phyloP scores from a whole-genome alignment of 108 stramenopile genomes.

The Asterionellopsis glacialis region DNA sequence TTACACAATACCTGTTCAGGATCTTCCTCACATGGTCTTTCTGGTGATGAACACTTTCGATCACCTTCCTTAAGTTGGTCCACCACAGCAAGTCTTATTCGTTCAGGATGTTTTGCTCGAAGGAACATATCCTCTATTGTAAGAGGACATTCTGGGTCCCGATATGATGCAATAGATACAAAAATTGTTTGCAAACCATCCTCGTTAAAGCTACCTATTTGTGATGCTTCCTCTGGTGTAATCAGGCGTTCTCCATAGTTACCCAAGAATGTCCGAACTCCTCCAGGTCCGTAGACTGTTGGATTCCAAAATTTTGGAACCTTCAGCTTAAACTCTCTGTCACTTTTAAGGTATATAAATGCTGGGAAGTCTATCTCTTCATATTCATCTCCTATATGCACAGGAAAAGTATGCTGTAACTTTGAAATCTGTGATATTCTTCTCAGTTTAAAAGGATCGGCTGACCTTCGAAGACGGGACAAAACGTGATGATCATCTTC shows the following conservation, averaged over 20 bases:
- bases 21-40: slow-evolving; percentile 29
- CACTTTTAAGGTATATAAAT: background rate
- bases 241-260: slow-evolving; percentile 63
- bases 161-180: slow-evolving; percentile 70
- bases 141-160: slow-evolving; percentile 71
- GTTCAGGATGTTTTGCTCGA: slow-evolving; percentile 70
- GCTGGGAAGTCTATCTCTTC: slow-evolving; percentile 49
- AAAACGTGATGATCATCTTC: too few species aligned
- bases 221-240: slow-evolving; percentile 52
- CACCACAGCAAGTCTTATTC: slow-evolving; percentile 71
- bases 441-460: too few species aligned
- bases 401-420: slow-evolving; percentile 42
- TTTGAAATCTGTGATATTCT: too few species aligned
- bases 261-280: slow-evolving; percentile 69
- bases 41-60: slow-evolving; percentile 19
- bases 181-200: slow-evolving; percentile 60
- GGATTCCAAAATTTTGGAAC: background rate
- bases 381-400: slow-evolving; percentile 29
- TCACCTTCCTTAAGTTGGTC: slow-evolving; percentile 61
- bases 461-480: too few species aligned
- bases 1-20: slow-evolving; percentile 46
- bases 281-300: slow-evolving; percentile 26
- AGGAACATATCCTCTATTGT: slow-evolving; percentile 72
- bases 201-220: slow-evolving; percentile 45
- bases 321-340: background rate